phyloP scores from a whole-genome alignment of 768 basidiomycete genomes.

The Tephrocybe sp. region DNA sequence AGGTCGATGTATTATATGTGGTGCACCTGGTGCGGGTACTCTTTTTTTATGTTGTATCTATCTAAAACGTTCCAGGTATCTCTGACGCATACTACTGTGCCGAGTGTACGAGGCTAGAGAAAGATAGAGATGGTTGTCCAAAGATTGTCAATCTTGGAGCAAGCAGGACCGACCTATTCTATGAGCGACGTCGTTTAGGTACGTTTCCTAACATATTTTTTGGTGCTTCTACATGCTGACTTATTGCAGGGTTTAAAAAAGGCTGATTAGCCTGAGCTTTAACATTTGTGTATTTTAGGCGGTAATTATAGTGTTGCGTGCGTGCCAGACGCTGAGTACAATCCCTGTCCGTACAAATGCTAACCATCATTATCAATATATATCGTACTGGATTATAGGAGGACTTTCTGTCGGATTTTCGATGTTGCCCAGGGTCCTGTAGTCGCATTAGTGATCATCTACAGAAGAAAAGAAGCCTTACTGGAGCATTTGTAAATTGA shows the following conservation, averaged over 20 bases:
- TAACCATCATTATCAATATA: slow-evolving; percentile 38
- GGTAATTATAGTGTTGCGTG: neutral
- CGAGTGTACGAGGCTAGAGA: slow-evolving; percentile 94
- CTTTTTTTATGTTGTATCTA: neutral
- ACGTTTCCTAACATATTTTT: slow-evolving; percentile 17
- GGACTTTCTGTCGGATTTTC: slow-evolving; percentile 50
- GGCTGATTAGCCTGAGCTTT: slow-evolving; percentile 20
- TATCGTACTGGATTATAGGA: slow-evolving; percentile 60
- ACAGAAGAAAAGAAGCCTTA: slow-evolving; percentile 25
- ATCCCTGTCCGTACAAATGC: neutral
- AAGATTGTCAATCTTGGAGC: slow-evolving; percentile 98
- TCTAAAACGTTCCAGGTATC: slow-evolving; percentile 57
- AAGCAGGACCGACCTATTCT: slow-evolving; percentile 89
- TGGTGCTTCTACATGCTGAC: neutral
- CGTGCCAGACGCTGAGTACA: neutral
- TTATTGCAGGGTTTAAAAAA: slow-evolving; percentile 66
- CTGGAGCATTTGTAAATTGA: slow-evolving; percentile 76
- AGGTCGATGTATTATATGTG: slow-evolving; percentile 96
- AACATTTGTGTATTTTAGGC: slow-evolving; percentile 2
- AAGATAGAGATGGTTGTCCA: slow-evolving; percentile 96
- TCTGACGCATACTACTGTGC: slow-evolving; percentile 99
- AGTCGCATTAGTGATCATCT: slow-evolving; percentile 1
- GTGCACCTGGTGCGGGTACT: slow-evolving; percentile 70
- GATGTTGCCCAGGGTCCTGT: slow-evolving; percentile 53
- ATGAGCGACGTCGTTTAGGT: slow-evolving; percentile 86